Base-by-base conservation (phyloP, 305 asterid genomes). In the Fraxinus velutina region DNA sequence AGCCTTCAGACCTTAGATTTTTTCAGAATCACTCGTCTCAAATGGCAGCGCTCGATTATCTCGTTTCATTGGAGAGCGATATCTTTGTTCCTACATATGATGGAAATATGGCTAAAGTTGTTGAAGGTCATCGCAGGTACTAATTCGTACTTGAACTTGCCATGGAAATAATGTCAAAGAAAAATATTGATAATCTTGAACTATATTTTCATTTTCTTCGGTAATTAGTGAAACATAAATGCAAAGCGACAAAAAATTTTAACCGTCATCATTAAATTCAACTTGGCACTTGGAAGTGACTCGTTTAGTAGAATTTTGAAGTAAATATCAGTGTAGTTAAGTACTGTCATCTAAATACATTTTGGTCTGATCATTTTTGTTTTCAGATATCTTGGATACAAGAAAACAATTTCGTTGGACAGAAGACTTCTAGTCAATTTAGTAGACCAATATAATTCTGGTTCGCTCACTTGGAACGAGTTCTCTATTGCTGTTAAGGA, bases 101-200 rank as follows among this genome's bases (percentile, higher is more conserved):
- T 72, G 97, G 97, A 50, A 93, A 93, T 84, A 93, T 93, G 97
- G 97, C 97, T 83, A 93, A 90, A 88, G 96, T 93, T 55, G 97
- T 93, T 60, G 97, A 90, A 88, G 97, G 97, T 21, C 97, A 93
- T 88, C 97, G 97, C 85, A 92, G 97, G 97, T 92, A 85, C 75
- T 82, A 44, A 47, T 33, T 76, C 1, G 52, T 73, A 5, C 5
- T 32, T 52, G 47, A 17, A 24, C 60, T 27, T 29, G 24, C 22
- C 39, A 0, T 17, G 30, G 37, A 19, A 39, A 78, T 0, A 73
- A 44, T 55, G 24, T 6, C 10, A 55, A 17, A 17, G 62, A 52
- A 17, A n/a, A 55, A 17, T 5, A 33, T 21, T 32, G 36, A 82
- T 72, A 19, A 37, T 75, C 21, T 77, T 60, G 68, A 66, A 33